phyloP scores from a whole-genome alignment of 306 rosid genomes.

The Trichosanthes cucumerina region DNA sequence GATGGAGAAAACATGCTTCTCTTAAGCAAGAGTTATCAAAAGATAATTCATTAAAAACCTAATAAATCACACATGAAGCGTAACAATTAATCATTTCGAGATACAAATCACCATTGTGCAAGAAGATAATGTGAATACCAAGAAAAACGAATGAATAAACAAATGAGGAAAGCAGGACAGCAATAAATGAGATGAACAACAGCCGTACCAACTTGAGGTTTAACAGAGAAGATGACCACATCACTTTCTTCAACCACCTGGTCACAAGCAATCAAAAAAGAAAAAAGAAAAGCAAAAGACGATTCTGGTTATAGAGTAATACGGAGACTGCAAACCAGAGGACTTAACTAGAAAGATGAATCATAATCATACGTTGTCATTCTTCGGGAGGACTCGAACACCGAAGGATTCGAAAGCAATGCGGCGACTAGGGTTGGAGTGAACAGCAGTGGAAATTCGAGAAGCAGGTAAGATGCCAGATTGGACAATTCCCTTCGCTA shows the following conservation, averaged over 20 bases:
- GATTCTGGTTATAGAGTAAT: background rate
- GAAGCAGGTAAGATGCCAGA: conserved; percentile 67
- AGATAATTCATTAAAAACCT: background rate
- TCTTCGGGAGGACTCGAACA: conserved; percentile 29
- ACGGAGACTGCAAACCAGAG: background rate
- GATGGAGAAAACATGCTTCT: background rate
- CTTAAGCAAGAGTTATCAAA: background rate
- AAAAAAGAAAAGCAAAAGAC: background rate
- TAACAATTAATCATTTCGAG: background rate
- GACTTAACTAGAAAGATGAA: background rate
- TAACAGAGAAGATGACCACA: conserved; percentile 76
- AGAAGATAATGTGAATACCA: background rate
- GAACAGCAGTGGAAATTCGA: conserved; percentile 53
- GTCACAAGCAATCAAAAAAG: background rate
- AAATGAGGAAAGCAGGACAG: background rate
- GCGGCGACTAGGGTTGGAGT: conserved; percentile 37
- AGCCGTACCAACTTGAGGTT: conserved; percentile 70
- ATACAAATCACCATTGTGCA: background rate
- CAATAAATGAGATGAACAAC: background rate
- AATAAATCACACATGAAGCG: background rate
- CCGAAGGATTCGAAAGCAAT: conserved; percentile 46
- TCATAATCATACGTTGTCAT: conserved; percentile 35
- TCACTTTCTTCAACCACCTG: conserved; percentile 80
- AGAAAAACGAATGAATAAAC: background rate
- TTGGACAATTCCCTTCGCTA: conserved; percentile 58